phyloP scores from a whole-genome alignment of 345 rosid genomes.

The Sisymbrium altissimum region DNA sequence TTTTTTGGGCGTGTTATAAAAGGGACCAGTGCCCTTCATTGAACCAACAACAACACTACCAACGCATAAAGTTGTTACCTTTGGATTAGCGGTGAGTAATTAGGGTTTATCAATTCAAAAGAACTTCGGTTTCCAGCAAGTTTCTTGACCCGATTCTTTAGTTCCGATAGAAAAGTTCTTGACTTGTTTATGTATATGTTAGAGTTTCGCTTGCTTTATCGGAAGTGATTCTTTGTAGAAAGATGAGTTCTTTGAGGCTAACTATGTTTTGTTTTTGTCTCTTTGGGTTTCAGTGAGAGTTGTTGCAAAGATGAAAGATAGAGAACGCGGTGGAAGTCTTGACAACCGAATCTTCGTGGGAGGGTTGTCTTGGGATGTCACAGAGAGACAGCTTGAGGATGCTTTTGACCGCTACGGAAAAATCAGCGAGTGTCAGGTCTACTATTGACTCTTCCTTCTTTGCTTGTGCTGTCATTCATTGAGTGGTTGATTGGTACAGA shows the following conservation, averaged over 20 bases:
- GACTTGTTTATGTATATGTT: background rate
- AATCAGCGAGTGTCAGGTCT: conserved; percentile 77
- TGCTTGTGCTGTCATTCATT: background rate
- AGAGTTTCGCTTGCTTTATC: background rate
- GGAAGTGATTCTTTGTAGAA: background rate
- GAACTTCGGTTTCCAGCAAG: background rate
- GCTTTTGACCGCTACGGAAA: conserved; percentile 78
- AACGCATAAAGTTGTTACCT: background rate
- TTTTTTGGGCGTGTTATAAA: background rate
- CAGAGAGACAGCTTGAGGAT: conserved; percentile 76
- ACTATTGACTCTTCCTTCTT: background rate
- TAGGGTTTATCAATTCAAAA: conserved; percentile 9
- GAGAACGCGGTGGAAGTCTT: conserved; percentile 56
- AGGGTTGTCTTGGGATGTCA: conserved; percentile 76
- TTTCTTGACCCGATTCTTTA: background rate
- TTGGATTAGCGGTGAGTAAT: conserved; percentile 20
- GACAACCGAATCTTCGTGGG: conserved; percentile 81
- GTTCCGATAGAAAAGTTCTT: background rate
- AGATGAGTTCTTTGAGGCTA: background rate
- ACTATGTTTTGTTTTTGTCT: background rate
- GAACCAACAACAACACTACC: background rate
- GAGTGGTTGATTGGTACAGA: background rate
- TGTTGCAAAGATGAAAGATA: conserved; percentile 12
- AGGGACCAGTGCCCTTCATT: background rate
- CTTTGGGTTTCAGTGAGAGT: conserved; percentile 7